Base-by-base conservation (phyloP, 371 early-diverging fungal genomes). In the Apophysomyces sp. region DNA sequence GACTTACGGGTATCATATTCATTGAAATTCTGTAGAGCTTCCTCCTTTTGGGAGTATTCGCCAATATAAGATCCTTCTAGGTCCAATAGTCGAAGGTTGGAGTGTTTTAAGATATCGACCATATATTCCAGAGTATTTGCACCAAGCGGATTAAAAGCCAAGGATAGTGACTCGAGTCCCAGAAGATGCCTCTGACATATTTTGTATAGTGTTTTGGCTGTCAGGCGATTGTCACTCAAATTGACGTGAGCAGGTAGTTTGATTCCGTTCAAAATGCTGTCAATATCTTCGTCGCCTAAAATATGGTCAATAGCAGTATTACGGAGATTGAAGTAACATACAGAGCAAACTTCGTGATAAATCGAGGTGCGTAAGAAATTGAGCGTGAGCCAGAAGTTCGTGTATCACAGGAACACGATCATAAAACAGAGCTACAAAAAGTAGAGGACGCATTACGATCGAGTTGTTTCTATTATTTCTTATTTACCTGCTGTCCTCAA, bases 121-220 rank as follows among this genome's bases (percentile, higher is more conserved):
- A 74, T n/a, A 16, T 44, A 27, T 11, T 29, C 4, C 3, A 74
- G 11, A 2, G 66, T 16, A 4, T 52, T 24, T 0, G 68, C 44
- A 1, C 74, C 78, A 6, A 77, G 37, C 2, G 72, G 59, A 30
- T 77, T 77, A 24, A 60, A 60, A 6, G 72, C 62, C 5, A 72
- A 12, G 21, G 55, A 18, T 16, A 66, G 36, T 0, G 30, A 31
- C n/a, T 53, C 28, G 12, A 68, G 30, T 9, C 34, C 37, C 8
- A 49, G 57, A 32, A 52, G 40, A 51, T 31, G n/a, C 15, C 39
- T 12, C 21, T 53, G 39, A 7, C 54, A 16, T n/a, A 62, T 12
- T 21, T 40, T 21, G 13, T 32, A n/a, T 29, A 51, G 36, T 32
- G 64, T 51, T 26, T 28, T 31, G 49, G 27, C 16, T 3, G 69